These are phyloP conservation scores for Candida oleophila DNA, from an alignment of 805 yeast genomes.

Conservation along the genomic window DNA sequence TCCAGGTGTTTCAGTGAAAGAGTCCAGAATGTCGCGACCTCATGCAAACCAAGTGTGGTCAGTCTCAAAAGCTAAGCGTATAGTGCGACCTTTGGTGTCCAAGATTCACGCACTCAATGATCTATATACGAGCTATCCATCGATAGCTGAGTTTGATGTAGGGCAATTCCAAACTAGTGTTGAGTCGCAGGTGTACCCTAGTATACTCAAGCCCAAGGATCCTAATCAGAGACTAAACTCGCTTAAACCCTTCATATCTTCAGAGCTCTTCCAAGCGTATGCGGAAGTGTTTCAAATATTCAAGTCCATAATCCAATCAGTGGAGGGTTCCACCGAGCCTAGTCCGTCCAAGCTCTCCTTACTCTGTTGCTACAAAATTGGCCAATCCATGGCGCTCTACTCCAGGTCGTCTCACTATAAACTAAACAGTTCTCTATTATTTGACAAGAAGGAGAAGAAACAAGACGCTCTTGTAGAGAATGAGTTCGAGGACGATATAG, in stretches of 20 bases:
- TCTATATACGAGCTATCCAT: slow-evolving; percentile 25
- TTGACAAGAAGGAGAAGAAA: slow-evolving; percentile 12
- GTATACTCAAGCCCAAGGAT: slow-evolving; percentile 12
- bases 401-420: slow-evolving; percentile 33
- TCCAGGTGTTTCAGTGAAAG: too few species aligned
- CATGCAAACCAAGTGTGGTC: slow-evolving; percentile 3
- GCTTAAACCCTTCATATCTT: slow-evolving; percentile 23
- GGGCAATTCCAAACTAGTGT: background rate
- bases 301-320: slow-evolving; percentile 20
- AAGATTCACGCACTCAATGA: slow-evolving; percentile 35
- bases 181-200: background rate
- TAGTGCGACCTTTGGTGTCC: slow-evolving; percentile 35
- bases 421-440: slow-evolving; percentile 26
- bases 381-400: slow-evolving; percentile 33
- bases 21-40: background rate
- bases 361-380: slow-evolving; percentile 24
- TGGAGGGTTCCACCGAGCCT: background rate
- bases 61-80: slow-evolving; percentile 29
- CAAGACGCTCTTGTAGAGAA: slow-evolving; percentile 1
- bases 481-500: slow-evolving; percentile 32
- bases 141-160: slow-evolving; percentile 11
- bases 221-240: slow-evolving; percentile 22
- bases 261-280: slow-evolving; percentile 28
- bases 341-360: slow-evolving; percentile 17
- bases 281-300: slow-evolving; percentile 31